Base-by-base conservation (phyloP, 352 stramenopile genomes). In the Pythium monospermum region DNA sequence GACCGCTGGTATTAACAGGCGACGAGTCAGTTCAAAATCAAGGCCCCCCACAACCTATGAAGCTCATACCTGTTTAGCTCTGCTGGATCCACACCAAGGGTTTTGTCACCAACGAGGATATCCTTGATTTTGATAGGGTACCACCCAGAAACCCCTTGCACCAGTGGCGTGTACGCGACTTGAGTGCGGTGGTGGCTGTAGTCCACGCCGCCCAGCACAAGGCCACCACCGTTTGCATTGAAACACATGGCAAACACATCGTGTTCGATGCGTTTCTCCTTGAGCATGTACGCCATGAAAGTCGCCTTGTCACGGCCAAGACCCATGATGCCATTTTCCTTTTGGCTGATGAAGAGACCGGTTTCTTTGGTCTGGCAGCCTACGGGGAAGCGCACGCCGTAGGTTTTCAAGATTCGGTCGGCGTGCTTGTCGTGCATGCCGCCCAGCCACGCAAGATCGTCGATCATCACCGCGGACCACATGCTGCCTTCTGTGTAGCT, bases 291-390 rank as follows among this genome's bases (percentile, higher is more conserved):
- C 18, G 80, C 66, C 59, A 94, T 64, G 30, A 95, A 53, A 1
- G 82, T 93, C 10, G 70, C 61, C 15, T 61, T 58, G 46, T 89
- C 66, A 7, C 76, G 77, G 2, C 81, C 81, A 26, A 96, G 65
- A 4, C 86, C 86, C 81, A 96, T 96, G 52, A 96, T 96, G 2
- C 86, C 86, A 52, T 96, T 93, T 57, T 90, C 83, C 27, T 89
- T 85, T 43, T 96, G 86, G 0, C 73, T 85, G 53, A 94, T 81
- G 47, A 94, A 94, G 3, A 92, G 61, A 61, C 63, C 83, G 12
- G 83, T 94, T 46, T 94, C 83, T 27, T 84, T 80, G 22, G 76
- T 87, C 52, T 94, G 83, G 30, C 83, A 94, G 2, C 83, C 83
- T 13, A 94, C 57, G 1, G 77, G 79, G 51, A 91, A 91, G 7